A percentile compares a stretch with the other conserved stretches of the same genome.
Evolutionary conservation across 2,329 filamentous ascomycete species (phyloP).

Genomic region (Arthrobotrys sphaeroides): DNA sequence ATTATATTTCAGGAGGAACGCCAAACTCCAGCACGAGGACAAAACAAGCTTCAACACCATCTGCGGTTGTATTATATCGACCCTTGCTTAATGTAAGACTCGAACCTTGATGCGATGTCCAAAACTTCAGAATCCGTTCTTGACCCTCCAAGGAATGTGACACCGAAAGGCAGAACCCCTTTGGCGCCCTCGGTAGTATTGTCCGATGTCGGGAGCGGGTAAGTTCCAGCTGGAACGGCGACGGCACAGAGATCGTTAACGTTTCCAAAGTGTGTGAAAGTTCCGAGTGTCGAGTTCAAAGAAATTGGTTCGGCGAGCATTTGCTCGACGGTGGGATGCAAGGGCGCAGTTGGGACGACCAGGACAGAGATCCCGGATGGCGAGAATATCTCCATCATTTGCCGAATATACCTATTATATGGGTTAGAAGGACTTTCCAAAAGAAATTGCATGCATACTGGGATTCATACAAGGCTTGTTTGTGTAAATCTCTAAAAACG

Average conservation of each 20-base stretch:
- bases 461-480: constrained; percentile 60
- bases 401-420: constrained; percentile 60
- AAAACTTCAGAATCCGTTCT: constrained; percentile 63
- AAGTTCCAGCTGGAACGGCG: constrained; percentile 66
- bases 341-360: constrained; percentile 69
- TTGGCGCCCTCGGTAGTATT: constrained; percentile 42
- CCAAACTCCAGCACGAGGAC: background rate
- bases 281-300: constrained; percentile 67
- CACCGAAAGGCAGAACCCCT: constrained; percentile 62
- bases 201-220: constrained; percentile 55
- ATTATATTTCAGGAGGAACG: constrained; percentile 3
- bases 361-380: constrained; percentile 63
- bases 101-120: constrained; percentile 59
- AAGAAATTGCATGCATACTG: background rate
- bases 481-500: constrained; percentile 65
- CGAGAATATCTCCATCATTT: constrained; percentile 62
- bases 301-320: constrained; percentile 66
- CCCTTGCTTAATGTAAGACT: constrained; percentile 54
- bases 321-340: constrained; percentile 66
- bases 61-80: background rate
- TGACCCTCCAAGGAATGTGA: constrained; percentile 62
- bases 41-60: background rate
- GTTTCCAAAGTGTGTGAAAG: constrained; percentile 71
- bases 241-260: constrained; percentile 69
- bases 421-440: background rate